Evolutionary conservation across 805 yeast genomes (phyloP).

Genomic region (Suhomyces tanzawaensis): DNA sequence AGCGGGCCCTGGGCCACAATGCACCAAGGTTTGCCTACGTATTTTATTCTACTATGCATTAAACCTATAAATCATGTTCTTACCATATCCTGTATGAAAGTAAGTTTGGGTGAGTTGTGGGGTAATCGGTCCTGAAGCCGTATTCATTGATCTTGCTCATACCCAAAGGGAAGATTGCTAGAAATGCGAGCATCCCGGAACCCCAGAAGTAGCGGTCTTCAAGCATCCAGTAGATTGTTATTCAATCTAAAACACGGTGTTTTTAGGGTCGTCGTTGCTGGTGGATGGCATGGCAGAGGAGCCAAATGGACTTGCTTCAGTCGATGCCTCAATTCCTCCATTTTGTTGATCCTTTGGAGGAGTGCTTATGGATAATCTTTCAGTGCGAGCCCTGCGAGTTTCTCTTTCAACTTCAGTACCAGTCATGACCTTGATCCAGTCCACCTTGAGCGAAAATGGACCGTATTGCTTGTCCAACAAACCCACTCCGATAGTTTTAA

Average conservation of each 20-base stretch:
- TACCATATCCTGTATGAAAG: background rate
- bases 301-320: conserved; percentile 11
- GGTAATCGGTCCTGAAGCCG: no score
- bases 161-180: no score
- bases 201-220: no score
- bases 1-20: background rate
- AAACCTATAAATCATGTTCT: background rate
- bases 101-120: background rate
- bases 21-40: no score
- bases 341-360: conserved; percentile 9
- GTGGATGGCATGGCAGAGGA: conserved; percentile 29
- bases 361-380: conserved; percentile 15
- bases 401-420: conserved; percentile 49
- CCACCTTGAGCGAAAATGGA: conserved; percentile 66
- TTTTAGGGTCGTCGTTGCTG: conserved; percentile 32
- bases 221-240: no score
- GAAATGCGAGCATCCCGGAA: no score
- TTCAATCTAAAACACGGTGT: conserved; percentile 25
- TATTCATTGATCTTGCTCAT: no score
- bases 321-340: conserved; percentile 11
- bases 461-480: conserved; percentile 76
- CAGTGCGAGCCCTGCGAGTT: conserved; percentile 34
- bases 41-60: background rate
- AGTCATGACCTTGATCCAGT: conserved; percentile 68
- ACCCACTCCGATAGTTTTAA: conserved; percentile 76